Percentiles rank a stretch among this genome's conserved stretches.
phyloP scores from a whole-genome alignment of 202 grass and related monocot species.

The Sporobolus alterniflorus region DNA sequence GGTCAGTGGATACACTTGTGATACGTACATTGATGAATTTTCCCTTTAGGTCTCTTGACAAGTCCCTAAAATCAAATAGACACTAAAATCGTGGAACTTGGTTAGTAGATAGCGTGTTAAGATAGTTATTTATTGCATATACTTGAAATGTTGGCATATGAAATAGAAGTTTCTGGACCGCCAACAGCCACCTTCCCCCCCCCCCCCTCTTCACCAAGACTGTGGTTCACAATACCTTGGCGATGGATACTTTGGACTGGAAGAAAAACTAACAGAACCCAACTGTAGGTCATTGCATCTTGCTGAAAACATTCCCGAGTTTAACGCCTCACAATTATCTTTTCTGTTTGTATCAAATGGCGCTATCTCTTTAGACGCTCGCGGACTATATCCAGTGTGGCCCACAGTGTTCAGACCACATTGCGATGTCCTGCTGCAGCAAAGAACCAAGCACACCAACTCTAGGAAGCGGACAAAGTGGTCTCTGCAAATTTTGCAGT shows the following conservation, averaged over 20 bases:
- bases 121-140: too few relatives aligned
- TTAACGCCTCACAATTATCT: slow-evolving; percentile 30
- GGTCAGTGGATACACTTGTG: too few relatives aligned
- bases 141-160: too few relatives aligned
- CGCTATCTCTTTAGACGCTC: slow-evolving; percentile 33
- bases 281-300: slow-evolving; percentile 36
- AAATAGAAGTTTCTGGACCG: too few relatives aligned
- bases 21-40: too few relatives aligned
- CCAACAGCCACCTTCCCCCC: slow-evolving; percentile 21
- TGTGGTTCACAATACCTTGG: slow-evolving; percentile 21
- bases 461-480: slow-evolving; percentile 65
- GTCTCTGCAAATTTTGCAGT: slow-evolving; percentile 46
- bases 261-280: slow-evolving; percentile 21
- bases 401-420: slow-evolving; percentile 48
- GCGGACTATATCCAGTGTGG: slow-evolving; percentile 54
- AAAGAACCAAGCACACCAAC: slow-evolving; percentile 67
- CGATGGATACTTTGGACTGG: slow-evolving; percentile 28
- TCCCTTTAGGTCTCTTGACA: too few relatives aligned
- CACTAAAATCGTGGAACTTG: too few relatives aligned
- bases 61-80: too few relatives aligned
- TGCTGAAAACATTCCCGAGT: slow-evolving; percentile 40
- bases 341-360: slow-evolving; percentile 31
- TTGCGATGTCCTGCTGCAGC: slow-evolving; percentile 80
- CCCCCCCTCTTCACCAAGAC: slow-evolving; percentile 26
- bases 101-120: too few relatives aligned